Base-by-base conservation (phyloP, 1,284 basidiomycete species). In the Gymnopus androsaceus region DNA sequence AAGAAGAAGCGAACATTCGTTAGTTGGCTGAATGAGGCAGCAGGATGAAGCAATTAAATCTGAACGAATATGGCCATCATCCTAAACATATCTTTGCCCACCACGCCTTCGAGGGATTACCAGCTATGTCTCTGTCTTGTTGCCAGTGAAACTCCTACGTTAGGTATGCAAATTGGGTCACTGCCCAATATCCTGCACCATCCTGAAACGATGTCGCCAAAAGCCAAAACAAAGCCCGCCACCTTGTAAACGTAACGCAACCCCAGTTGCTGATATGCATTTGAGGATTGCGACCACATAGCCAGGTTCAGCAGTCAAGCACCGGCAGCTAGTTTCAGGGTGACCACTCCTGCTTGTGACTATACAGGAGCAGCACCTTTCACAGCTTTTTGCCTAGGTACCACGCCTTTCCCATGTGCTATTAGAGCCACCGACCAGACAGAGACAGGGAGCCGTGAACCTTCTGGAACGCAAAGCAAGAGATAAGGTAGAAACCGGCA, bases 11-110 rank as follows among this genome's bases (percentile, higher is more conserved):
- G 54, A 21, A 67, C 72, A 77, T 64, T 41, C 6, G 75, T 89
- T 75, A 89, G 85, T 81, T 76, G 82, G 76, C 70, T 78, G 79
- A 81, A 84, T 75, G 31, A 50, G 48, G 54, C 48, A 56, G 78
- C 71, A 69, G 67, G 72, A 72, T 70, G 70, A 73, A 76, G 69
- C 63, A 77, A 65, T 70, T 69, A 73, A 78, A 72, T 65, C 60
- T 66, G 64, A 56, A 66, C 66, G 58, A 61, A 66, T 66, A 69
- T 63, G 61, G 54, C 34, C 21, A 46, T 33, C 45, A 47, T 12
- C 25, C 17, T 31, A 38, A 21, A 33, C 23, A n/a, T 37, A 50
- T 31, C 48, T 50, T 50, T 7, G 15, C 25, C 44, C n/a, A 23
- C 19, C 17, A 38, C 48, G 36, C 28, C 46, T 21, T 40, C 17